phyloP scores from a whole-genome alignment of 139 green algal genomes.

The Chlorella sp. region DNA sequence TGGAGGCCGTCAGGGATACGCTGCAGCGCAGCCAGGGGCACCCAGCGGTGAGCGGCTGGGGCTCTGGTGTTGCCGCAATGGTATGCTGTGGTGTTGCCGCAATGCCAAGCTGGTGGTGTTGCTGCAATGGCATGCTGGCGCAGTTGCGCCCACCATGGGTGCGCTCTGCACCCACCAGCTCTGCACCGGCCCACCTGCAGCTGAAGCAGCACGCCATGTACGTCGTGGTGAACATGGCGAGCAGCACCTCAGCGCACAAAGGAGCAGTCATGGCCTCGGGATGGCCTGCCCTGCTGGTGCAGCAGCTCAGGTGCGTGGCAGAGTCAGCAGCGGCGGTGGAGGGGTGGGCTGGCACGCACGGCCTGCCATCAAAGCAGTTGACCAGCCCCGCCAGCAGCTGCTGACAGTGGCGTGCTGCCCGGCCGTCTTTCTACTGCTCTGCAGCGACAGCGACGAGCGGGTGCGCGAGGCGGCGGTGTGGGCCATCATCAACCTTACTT shows the following conservation, averaged over 20 bases:
- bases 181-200: not conserved
- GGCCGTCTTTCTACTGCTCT: not conserved
- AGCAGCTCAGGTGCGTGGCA: conserved; percentile 7
- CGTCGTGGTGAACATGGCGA: conserved; percentile 38
- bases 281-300: conserved; percentile 21
- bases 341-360: not conserved
- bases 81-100: no score
- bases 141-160: no score
- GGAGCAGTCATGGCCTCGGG: conserved; percentile 14
- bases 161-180: not conserved
- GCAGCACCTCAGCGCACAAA: conserved; percentile 27
- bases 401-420: not conserved
- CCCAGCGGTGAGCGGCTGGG: not conserved
- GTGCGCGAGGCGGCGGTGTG: conserved; percentile 41
- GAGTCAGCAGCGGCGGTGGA: not conserved
- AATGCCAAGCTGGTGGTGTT: no score
- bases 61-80: not conserved
- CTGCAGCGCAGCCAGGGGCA: conserved; percentile 20
- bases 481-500: conserved; percentile 48
- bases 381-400: not conserved
- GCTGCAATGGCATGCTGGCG: no score
- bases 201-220: conserved; percentile 40
- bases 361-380: no score
- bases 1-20: conserved; percentile 12
- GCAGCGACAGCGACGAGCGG: conserved; percentile 9